Base-by-base conservation (phyloP, 1,139 yeast genomes). In the Saccharomyces hybrid region DNA sequence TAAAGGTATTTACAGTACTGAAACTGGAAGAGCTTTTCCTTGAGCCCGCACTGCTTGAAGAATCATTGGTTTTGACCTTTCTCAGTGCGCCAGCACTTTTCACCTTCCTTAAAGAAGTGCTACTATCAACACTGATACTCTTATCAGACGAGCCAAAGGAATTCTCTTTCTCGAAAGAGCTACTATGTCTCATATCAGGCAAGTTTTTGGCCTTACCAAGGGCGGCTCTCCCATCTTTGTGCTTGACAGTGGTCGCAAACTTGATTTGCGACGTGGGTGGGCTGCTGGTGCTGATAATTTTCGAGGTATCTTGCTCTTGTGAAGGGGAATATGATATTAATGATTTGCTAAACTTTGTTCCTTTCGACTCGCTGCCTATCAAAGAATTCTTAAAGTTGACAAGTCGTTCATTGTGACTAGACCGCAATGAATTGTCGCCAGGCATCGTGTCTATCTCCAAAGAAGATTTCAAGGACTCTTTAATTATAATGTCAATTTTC, bases 381-480 rank as follows among this genome's bases (percentile, higher is more conserved):
- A 49, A 5, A 16, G 51, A 38, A 14, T 32, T 29, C n/a, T 38
- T 38, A 7, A 38, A 16, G 25, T 16, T 16, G 11, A 11, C 23
- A 8, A 38, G 3, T 8, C 11, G 19, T 2, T 8, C 5, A 38
- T 16, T 38, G 42, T 16, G 25, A 16, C 23, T 8, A 14, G 42
- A 38, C 11, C 13, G 25, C 42, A 11, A 38, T n/a, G 23, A 52
- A 44, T 54, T 53, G 14, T 57, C 52, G 44, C 54, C 31, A 11
- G 58, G 54, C 46, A 60, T 55, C 44, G 57, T 58, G 51, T 64
- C 68, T 16, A 67, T 58, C 34, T 59, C 57, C 32, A 52, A 57
- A 11, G 68, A 61, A 49, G 65, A 66, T 9, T 58, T 55, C 23
- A 66, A 46, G 0, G 72, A 65, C 4, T 62, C 55, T 4, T 62